phyloP scores from a whole-genome alignment of 257 asterid species.

The Echium plantagineum region DNA sequence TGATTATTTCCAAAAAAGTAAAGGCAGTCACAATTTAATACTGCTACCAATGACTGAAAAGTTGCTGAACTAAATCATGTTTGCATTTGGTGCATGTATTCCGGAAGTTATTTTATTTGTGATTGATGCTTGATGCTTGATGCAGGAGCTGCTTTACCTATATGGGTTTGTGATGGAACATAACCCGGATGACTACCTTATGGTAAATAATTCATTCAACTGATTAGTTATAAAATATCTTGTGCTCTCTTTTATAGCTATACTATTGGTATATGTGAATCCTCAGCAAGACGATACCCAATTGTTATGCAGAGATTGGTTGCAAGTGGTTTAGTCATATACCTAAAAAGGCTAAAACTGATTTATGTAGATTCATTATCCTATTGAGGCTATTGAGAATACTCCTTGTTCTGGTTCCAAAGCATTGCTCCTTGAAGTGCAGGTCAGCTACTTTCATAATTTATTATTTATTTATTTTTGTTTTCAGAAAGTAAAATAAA shows the following conservation, averaged over 20 bases:
- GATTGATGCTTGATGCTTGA: conserved; percentile 12
- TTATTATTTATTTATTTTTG: not conserved
- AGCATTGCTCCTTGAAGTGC: conserved; percentile 84
- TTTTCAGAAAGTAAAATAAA: not conserved
- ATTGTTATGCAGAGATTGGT: too few species aligned
- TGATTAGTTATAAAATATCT: not conserved
- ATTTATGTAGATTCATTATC: conserved; percentile 66
- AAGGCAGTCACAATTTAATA: not conserved
- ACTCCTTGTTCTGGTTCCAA: conserved; percentile 60
- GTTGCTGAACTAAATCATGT: not conserved
- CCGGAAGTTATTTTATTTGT: not conserved
- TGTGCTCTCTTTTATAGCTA: not conserved
- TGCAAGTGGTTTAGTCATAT: not conserved
- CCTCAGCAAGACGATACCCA: not conserved
- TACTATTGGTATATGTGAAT: conserved; percentile 1
- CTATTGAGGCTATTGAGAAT: conserved; percentile 57
- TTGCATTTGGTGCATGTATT: not conserved
- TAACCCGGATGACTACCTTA: conserved; percentile 85
- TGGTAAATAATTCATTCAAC: conserved; percentile 38
- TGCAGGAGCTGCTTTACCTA: conserved; percentile 88
- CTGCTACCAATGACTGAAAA: too few species aligned
- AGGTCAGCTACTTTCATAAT: conserved; percentile 47
- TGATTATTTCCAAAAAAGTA: not conserved
- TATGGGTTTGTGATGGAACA: conserved; percentile 76
- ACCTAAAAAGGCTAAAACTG: not conserved